phyloP scores from a whole-genome alignment of 805 yeast species.

The Isabelozyma pseudorhagii region DNA sequence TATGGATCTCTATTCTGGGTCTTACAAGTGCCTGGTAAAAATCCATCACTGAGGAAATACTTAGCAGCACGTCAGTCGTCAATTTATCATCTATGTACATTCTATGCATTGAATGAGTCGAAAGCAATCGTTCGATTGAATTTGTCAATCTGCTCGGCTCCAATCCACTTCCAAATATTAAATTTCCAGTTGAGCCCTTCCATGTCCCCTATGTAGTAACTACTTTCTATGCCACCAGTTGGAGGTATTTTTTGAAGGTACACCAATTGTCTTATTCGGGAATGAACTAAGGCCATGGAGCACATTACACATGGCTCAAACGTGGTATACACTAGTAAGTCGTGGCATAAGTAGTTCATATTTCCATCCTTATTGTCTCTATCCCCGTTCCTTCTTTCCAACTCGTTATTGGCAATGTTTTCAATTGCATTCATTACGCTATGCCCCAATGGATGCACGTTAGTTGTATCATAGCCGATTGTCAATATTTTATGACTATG shows the following conservation, averaged over 20 bases:
- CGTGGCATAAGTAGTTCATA: constrained; percentile 64
- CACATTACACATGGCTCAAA: constrained; percentile 99
- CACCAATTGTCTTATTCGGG: constrained; percentile 69
- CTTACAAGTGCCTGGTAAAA: too few species aligned
- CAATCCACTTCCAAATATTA: constrained; percentile 76
- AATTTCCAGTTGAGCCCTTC: constrained; percentile 82
- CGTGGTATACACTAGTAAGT: constrained; percentile 77
- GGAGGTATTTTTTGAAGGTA: constrained; percentile 47
- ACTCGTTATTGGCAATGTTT: constrained; percentile 57
- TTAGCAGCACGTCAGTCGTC: neutral
- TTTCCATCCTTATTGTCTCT: neutral
- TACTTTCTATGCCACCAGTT: constrained; percentile 54
- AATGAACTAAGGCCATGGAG: constrained; percentile 91
- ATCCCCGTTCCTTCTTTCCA: constrained; percentile 26
- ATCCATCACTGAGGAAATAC: too few species aligned
- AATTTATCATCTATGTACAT: neutral
- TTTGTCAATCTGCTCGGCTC: constrained; percentile 20
- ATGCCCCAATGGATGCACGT: constrained; percentile 59
- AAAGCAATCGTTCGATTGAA: neutral
- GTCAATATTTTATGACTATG: constrained; percentile 30
- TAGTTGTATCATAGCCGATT: constrained; percentile 34
- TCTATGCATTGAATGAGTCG: neutral
- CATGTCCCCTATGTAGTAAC: constrained; percentile 73
- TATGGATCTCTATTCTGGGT: too few species aligned
- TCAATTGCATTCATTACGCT: constrained; percentile 72